Evolutionary conservation across 2,329 filamentous ascomycete genomes (phyloP).

Genomic region (Fusarium odoratissimum): DNA sequence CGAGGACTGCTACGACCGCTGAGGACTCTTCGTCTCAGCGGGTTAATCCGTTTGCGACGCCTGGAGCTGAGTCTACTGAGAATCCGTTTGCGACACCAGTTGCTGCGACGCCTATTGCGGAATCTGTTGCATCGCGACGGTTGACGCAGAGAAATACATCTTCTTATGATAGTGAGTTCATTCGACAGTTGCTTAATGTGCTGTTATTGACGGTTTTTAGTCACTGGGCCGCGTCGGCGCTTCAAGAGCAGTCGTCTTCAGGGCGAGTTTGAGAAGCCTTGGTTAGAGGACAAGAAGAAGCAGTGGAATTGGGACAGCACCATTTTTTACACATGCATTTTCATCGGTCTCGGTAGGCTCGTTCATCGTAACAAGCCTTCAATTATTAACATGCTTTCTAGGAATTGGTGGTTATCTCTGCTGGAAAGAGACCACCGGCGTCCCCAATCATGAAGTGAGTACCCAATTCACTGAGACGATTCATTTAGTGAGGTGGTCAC

Average conservation of each 20-base stretch:
- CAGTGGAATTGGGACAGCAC: slow-evolving; percentile 44
- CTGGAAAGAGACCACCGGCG: slow-evolving; percentile 27
- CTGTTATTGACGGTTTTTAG: not conserved
- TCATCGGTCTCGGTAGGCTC: slow-evolving; percentile 36
- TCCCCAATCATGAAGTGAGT: slow-evolving; percentile 38
- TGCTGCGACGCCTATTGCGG: slow-evolving; percentile 34
- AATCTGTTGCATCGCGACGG: slow-evolving; percentile 29
- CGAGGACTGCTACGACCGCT: slow-evolving; percentile 23
- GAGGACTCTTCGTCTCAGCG: slow-evolving; percentile 17
- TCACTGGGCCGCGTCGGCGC: slow-evolving; percentile 46
- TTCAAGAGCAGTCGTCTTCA: slow-evolving; percentile 43
- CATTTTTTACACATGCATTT: slow-evolving; percentile 42
- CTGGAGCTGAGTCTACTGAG: slow-evolving; percentile 28
- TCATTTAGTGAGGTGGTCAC: not conserved
- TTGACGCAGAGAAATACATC: slow-evolving; percentile 20
- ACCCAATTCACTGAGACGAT: not conserved
- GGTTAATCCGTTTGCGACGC: slow-evolving; percentile 23
- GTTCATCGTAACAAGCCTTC: rapidly evolving
- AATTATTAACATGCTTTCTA: not conserved
- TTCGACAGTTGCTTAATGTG: rapidly evolving
- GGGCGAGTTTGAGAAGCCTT: slow-evolving; percentile 45
- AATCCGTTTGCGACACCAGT: slow-evolving; percentile 39
- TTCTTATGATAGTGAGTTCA: slow-evolving; percentile 27
- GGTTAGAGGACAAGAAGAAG: slow-evolving; percentile 38
- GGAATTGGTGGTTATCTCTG: slow-evolving; percentile 37